Conservation (phyloP, 2,329 filamentous ascomycete genomes). For the Mycogone perniciosa region DNA sequence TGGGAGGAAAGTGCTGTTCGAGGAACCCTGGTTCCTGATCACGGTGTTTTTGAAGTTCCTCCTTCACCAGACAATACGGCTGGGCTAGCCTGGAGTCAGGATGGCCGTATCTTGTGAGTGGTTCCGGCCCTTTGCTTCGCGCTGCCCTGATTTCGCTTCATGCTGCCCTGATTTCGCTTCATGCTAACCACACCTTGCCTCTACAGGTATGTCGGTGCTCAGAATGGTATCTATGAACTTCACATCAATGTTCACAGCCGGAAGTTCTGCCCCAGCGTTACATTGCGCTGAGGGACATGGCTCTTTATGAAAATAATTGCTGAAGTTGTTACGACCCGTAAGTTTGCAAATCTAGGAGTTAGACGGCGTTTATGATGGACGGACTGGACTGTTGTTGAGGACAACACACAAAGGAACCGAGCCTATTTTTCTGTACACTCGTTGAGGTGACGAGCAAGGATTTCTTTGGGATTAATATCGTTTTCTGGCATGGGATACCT, state of each 20-base stretch:
- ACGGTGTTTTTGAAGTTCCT: conserved; percentile 36
- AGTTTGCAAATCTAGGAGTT: conserved; percentile 4
- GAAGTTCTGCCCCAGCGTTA: conserved; percentile 51
- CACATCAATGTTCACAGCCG: conserved; percentile 57
- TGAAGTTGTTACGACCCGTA: not conserved
- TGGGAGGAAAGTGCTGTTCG: conserved; percentile 34
- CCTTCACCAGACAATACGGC: conserved; percentile 53
- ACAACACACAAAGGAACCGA: conserved; percentile 1
- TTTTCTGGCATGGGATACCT: conserved; percentile 9
- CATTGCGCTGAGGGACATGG: conserved; percentile 36
- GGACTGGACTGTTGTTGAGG: conserved; percentile 3
- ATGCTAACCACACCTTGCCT: conserved; percentile 17
- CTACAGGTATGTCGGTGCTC: conserved; percentile 54
- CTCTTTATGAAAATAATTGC: not conserved
- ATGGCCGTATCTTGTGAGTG: conserved; percentile 54
- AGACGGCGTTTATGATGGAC: not conserved
- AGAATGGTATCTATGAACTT: conserved; percentile 72
- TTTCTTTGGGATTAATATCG: not conserved
- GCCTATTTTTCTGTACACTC: not conserved
- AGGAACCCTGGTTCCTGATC: conserved; percentile 28
- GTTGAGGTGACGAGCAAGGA: not conserved
- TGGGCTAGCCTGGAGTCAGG: conserved; percentile 56
- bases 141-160: not conserved
- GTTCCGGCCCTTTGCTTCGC: not conserved
- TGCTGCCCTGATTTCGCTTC: not conserved